Percentiles rank a stretch among this genome's conserved stretches.
phyloP scores from a whole-genome alignment of 257 asterid species.

The Schizonepeta tenuifolia region DNA sequence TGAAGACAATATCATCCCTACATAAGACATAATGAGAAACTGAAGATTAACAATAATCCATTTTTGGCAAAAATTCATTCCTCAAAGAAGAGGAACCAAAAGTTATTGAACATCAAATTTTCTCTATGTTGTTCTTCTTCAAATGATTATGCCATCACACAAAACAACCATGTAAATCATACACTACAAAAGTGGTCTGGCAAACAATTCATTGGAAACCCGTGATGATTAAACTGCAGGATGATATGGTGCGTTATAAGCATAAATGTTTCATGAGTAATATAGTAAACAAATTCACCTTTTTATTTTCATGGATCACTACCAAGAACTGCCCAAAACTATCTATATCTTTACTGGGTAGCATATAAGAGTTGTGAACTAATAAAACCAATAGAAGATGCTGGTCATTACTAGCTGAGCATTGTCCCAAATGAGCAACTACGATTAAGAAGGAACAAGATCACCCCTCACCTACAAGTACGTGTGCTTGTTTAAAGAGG shows the following conservation, averaged over 20 bases:
- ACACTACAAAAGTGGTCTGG: background rate
- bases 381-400: conserved; percentile 14
- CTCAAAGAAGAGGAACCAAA: conserved; percentile 3
- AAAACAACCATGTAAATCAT: background rate
- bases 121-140: background rate
- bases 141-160: background rate
- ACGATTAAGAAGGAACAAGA: background rate
- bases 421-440: background rate
- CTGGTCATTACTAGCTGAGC: background rate
- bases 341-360: background rate
- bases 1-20: conserved; percentile 89
- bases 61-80: background rate
- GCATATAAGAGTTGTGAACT: background rate
- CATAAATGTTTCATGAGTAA: background rate
- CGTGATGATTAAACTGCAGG: background rate
- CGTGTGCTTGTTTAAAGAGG: background rate
- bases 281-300: conserved; percentile 12
- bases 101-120: background rate
- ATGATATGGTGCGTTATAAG: background rate
- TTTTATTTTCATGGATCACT: background rate
- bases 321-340: conserved; percentile 11
- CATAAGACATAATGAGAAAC: conserved; percentile 21
- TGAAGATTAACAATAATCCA: conserved; percentile 17
- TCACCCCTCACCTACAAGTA: background rate
- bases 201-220: background rate